Evolutionary conservation across 2,329 filamentous ascomycete species (phyloP).

Genomic region (Arthrobotrys musiformis): DNA sequence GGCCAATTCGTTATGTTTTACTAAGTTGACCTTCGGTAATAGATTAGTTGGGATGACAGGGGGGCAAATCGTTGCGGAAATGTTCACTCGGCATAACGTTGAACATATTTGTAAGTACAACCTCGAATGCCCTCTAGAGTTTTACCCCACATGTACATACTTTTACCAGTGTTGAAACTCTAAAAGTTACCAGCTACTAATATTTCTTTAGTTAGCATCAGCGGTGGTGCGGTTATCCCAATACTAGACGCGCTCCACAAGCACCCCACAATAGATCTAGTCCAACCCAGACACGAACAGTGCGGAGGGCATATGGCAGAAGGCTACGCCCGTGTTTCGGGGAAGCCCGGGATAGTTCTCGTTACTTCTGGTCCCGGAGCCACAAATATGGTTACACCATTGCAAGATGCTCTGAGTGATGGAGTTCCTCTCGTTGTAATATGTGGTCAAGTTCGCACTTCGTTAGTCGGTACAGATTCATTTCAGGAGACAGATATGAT

Average conservation of each 20-base stretch:
- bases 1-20: too few species aligned
- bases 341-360: constrained; percentile 92
- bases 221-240: constrained; percentile 93
- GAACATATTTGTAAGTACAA: constrained; percentile 89
- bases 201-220: constrained; percentile 76
- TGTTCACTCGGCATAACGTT: constrained; percentile 93
- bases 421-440: constrained; percentile 97
- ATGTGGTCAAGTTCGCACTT: constrained; percentile 88
- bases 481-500: constrained; percentile 97
- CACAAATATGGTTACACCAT: constrained; percentile 94
- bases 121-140: background rate
- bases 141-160: too few species aligned
- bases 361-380: constrained; percentile 97
- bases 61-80: constrained; percentile 97
- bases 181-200: background rate
- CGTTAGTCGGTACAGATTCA: constrained; percentile 89
- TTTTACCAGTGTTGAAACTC: too few species aligned
- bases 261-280: constrained; percentile 94
- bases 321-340: constrained; percentile 91
- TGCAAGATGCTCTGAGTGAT: constrained; percentile 95
- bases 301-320: constrained; percentile 98
- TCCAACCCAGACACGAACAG: constrained; percentile 95
- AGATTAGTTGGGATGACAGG: constrained; percentile 92
- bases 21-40: background rate
- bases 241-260: constrained; percentile 99